Conservation (phyloP, 2,329 filamentous ascomycete genomes). For the Fusarium beomiforme region DNA sequence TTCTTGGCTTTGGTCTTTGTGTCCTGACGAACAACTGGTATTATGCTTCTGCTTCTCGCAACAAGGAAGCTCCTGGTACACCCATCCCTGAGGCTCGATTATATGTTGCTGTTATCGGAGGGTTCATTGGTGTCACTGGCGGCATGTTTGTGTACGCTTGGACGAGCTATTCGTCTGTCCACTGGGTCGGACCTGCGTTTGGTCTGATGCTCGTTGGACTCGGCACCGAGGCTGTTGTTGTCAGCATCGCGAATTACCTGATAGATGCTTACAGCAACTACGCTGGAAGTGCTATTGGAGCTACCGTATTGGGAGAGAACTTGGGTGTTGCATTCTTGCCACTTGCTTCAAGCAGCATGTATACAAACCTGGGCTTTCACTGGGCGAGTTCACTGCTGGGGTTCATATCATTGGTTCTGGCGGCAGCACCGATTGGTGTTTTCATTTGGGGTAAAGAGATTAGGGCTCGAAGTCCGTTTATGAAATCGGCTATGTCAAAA, state of each 20-base stretch:
- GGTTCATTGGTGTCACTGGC: constrained; percentile 14
- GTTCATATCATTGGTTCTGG: constrained; percentile 17
- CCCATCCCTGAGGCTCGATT: constrained; percentile 30
- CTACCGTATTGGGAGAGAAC: constrained; percentile 19
- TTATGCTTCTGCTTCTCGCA: constrained; percentile 24
- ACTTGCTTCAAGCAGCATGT: constrained; percentile 26
- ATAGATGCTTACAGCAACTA: constrained; percentile 30
- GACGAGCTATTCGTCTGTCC: constrained; percentile 18
- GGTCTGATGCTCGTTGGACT: constrained; percentile 22
- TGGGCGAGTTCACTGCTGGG: constrained; percentile 27
- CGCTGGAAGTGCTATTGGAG: constrained; percentile 25
- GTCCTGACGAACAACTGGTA: constrained; percentile 22
- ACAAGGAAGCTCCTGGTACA: constrained; percentile 14
- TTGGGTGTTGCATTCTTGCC: constrained; percentile 24
- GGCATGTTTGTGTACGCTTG: constrained; percentile 32
- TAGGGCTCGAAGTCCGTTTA: constrained; percentile 25
- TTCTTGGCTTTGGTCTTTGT: constrained; percentile 17
- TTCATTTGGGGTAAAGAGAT: constrained; percentile 29
- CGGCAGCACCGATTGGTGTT: constrained; percentile 17
- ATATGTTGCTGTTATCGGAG: constrained; percentile 19
- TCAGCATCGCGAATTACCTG: constrained; percentile 24
- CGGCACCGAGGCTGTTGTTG: constrained; percentile 21
- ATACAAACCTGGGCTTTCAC: constrained; percentile 27
- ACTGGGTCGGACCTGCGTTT: constrained; percentile 16
- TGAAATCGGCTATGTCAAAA: constrained; percentile 21